Evolutionary conservation across 768 basidiomycete genomes (phyloP).

Genomic region (Calocera cornea): DNA sequence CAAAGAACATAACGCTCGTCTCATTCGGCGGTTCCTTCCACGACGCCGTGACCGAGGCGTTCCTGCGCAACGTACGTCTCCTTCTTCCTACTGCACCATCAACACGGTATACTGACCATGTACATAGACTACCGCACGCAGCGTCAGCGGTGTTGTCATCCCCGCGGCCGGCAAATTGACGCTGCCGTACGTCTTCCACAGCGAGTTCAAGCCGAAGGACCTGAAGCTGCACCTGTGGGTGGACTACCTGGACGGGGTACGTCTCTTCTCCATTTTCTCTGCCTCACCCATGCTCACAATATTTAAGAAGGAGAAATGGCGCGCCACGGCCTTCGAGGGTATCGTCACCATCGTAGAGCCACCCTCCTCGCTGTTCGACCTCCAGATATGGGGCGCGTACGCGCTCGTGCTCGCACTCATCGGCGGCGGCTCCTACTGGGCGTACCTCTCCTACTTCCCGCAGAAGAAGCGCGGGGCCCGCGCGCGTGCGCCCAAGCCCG

Average conservation of each 20-base stretch:
- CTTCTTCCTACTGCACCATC: neutral
- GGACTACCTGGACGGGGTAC: conserved; percentile 53
- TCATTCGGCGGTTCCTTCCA: conserved; percentile 54
- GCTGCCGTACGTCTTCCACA: conserved; percentile 61
- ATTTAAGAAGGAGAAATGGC: conserved; percentile 41
- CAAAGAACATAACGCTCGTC: conserved; percentile 53
- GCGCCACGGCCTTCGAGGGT: conserved; percentile 58
- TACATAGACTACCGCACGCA: conserved; percentile 37
- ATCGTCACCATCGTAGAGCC: conserved; percentile 71
- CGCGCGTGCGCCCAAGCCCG: conserved; percentile 22
- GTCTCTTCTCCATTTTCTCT: conserved; percentile 17
- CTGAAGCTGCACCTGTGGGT: conserved; percentile 60
- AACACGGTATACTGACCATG: conserved; percentile 3
- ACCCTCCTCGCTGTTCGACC: conserved; percentile 59
- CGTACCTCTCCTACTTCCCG: conserved; percentile 53
- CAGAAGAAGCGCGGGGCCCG: conserved; percentile 36
- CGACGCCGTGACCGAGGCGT: conserved; percentile 43
- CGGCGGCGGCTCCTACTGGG: conserved; percentile 48
- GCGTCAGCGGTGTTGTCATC: conserved; percentile 27
- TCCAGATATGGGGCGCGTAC: conserved; percentile 71
- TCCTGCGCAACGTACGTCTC: conserved; percentile 60
- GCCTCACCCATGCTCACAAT: neutral
- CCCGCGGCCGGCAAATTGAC: conserved; percentile 44
- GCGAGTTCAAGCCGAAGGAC: conserved; percentile 76
- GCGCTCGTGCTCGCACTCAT: conserved; percentile 50